Base-by-base conservation (phyloP, 306 rosid species). In the Arachis stenosperma region DNA sequence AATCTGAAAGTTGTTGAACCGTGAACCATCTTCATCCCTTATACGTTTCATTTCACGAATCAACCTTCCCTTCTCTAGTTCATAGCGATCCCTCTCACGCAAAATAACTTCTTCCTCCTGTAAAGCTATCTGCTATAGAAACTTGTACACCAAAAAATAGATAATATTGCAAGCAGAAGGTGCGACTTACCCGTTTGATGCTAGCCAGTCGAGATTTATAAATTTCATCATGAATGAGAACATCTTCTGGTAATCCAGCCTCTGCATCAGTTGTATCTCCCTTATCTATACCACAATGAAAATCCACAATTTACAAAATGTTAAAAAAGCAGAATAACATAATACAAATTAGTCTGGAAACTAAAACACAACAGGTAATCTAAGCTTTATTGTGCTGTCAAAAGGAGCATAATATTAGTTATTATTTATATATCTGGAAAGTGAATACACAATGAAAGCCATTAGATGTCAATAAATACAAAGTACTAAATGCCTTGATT, bases 11-110 rank as follows among this genome's bases (percentile, higher is more conserved):
- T 92, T 92, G 91, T 90, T 95, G 78, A 95, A 95, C 65, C 98
- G 99, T 46, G 99, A 95, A 79, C 99, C 99, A 78, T 95, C 99
- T 85, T 95, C 99, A 83, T 95, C 99, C 44, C 99, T 82, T 80
- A 95, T 92, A 70, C 99, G 98, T 77, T 95, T 95, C 99, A 95
- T 95, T 86, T 95, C 99, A 56, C 99, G 98, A 74, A 95, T 92
- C 78, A 95, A 89, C 75, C 96, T 88, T 64, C 96, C 98, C 80
- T 95, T 95, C 77, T 95, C 99, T 73, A 91, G 73, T 81, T 95
- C 99, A 69, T 87, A 90, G 1, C 98, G 93, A 69, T 95, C 99
- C 84, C 97, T 95, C 87, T 92, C 99, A 50, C 98, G 93, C 73
- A 90, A 46, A 66, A 91, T 67, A 71, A 50, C 59, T 78, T 95